Evolutionary conservation across 805 yeast genomes (phyloP).

Genomic region (Lipomyces kockii): DNA sequence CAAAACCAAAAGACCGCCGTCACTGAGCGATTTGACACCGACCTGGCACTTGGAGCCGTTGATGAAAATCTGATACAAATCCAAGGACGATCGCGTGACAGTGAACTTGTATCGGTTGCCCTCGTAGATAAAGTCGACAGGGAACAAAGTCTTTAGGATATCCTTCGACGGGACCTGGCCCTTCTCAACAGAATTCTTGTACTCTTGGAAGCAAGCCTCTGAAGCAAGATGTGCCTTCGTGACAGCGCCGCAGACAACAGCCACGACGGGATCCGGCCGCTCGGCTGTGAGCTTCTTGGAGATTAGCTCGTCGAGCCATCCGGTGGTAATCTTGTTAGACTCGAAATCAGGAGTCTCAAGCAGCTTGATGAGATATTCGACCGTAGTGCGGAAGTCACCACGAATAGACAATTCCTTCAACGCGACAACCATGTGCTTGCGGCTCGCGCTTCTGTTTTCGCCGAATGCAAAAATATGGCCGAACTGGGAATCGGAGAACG

Average conservation of each 20-base stretch:
- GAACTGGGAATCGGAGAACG: slow-evolving; percentile 97
- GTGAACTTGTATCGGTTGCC: slow-evolving; percentile 92
- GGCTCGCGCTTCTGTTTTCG: slow-evolving; percentile 95
- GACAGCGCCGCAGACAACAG: slow-evolving; percentile 96
- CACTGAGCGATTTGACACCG: slow-evolving; percentile 85
- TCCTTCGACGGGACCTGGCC: slow-evolving; percentile 93
- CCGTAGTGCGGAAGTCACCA: slow-evolving; percentile 98
- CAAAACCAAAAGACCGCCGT: slow-evolving; percentile 89
- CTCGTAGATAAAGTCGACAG: slow-evolving; percentile 94
- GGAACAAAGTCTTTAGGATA: slow-evolving; percentile 81
- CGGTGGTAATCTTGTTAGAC: slow-evolving; percentile 95
- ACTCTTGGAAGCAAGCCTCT: slow-evolving; percentile 69
- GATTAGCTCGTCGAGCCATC: slow-evolving; percentile 97
- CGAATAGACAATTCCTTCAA: slow-evolving; percentile 93
- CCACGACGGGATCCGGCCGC: slow-evolving; percentile 89
- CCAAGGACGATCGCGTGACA: slow-evolving; percentile 88
- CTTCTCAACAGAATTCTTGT: slow-evolving; percentile 77
- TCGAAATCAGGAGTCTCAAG: slow-evolving; percentile 96
- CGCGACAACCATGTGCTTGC: slow-evolving; percentile 99
- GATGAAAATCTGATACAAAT: slow-evolving; percentile 83
- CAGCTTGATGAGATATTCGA: slow-evolving; percentile 92
- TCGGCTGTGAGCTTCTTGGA: slow-evolving; percentile 93
- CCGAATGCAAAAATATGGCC: slow-evolving; percentile 99
- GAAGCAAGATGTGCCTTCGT: slow-evolving; percentile 89
- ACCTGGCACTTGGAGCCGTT: slow-evolving; percentile 91